These are phyloP conservation scores for Microglena sp. DNA, from an alignment of 139 green algal genomes.

Conservation along the genomic window DNA sequence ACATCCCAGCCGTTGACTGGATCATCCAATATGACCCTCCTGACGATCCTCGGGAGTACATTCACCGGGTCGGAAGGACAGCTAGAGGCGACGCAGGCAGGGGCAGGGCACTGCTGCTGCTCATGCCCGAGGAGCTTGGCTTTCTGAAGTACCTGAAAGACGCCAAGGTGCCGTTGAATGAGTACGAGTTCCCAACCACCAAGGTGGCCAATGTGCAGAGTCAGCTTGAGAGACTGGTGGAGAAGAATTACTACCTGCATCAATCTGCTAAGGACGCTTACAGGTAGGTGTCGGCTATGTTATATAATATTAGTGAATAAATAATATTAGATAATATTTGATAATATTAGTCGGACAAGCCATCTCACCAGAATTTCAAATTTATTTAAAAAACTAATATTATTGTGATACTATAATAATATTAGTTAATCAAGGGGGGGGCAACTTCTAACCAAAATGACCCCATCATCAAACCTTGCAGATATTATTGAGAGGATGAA, in stretches of 20 bases:
- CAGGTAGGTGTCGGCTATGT: constrained; percentile 9
- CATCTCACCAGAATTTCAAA: too few relatives aligned
- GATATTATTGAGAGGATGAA: too few relatives aligned
- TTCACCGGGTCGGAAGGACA: constrained; percentile 86
- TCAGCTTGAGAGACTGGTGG: constrained; percentile 93
- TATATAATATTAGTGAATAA: too few relatives aligned
- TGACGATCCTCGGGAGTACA: constrained; percentile 92
- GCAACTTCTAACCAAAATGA: too few relatives aligned
- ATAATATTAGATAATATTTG: too few relatives aligned
- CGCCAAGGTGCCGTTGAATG: constrained; percentile 79
- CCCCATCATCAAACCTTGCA: too few relatives aligned
- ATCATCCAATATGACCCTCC: constrained; percentile 99
- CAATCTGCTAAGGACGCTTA: constrained; percentile 68
- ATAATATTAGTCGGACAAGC: too few relatives aligned
- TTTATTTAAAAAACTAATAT: too few relatives aligned
- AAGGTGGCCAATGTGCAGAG: constrained; percentile 96
- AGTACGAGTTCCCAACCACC: constrained; percentile 93
- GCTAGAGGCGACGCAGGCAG: constrained; percentile 72
- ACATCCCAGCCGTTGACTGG: constrained; percentile 96
- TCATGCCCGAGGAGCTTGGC: constrained; percentile 88
- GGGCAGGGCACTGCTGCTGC: constrained; percentile 87
- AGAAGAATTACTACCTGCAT: constrained; percentile 99
- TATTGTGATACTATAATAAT: too few relatives aligned
- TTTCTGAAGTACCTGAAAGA: constrained; percentile 88
- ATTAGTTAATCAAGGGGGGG: too few relatives aligned